Evolutionary conservation across 1,284 basidiomycete genomes (phyloP), one percentile per base, ranked within the genome.

Genomic region (Apiotrichum mycotoxinovorans): DNA sequence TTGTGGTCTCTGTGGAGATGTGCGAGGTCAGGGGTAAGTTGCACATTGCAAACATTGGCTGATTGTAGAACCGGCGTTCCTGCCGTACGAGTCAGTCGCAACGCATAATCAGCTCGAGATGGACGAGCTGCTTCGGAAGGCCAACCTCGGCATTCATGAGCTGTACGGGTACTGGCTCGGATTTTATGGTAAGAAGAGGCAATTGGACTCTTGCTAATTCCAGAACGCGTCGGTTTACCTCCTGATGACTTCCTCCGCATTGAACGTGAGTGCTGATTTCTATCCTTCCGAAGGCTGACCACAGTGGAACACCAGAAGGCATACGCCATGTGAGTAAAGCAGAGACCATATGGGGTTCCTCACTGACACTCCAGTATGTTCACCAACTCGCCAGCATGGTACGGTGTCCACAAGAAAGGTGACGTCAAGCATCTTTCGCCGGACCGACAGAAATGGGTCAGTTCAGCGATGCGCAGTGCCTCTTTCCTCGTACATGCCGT

Each of bases 1-100:
- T 67, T 4, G 66, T 71, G 17, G 62, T 65, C 9, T 58, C 62
- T 4, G 57, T 59, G n/a, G 69, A 70, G 50, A 27, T 68, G 12
- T 58, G 57, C 44, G 56, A 61, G 34, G 49, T 52, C 18, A 51
- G 57, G 3, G 52, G 46, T 43, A n/a, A 35, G 51, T 41, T 38
- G n/a, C 15, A 23, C 9, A 11, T 38, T 7, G 7, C 7, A 30
- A 12, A 12, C 30, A 12, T 30, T 30, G 30, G 12, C 30, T 30
- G 30, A 30, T 30, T 30, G 7, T 7, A 30, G 57, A 59, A 40
- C 33, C 41, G 26, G 46, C 54, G 9, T 61, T 61, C 42, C 33
- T 43, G 37, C 60, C 58, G 20, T 61, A 50, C 46, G 60, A 61
- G 40, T 52, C 45, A 20, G 25, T 57, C 18, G 42, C 50, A 25